phyloP scores from a whole-genome alignment of 2,329 filamentous ascomycete species.

The Hypoxylon rubiginosum region DNA sequence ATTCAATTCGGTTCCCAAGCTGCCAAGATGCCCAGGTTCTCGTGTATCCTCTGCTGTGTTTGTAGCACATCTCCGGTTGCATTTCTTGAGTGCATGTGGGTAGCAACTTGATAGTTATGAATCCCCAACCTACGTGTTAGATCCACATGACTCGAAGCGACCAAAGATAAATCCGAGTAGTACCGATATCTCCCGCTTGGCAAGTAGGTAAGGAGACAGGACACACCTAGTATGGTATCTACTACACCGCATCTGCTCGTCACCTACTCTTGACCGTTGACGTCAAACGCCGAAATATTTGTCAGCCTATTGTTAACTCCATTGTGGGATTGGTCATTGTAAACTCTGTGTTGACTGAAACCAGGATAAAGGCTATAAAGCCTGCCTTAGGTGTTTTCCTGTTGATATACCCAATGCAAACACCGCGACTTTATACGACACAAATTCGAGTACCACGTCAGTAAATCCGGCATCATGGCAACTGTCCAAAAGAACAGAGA shows the following conservation, averaged over 20 bases:
- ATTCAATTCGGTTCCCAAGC: background rate
- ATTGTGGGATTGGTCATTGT: background rate
- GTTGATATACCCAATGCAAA: background rate
- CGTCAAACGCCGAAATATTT: background rate
- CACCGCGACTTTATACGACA: background rate
- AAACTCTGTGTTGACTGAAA: no score
- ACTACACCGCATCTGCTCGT: background rate
- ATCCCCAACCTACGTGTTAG: background rate
- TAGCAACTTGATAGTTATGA: background rate
- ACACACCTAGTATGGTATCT: background rate
- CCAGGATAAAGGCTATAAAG: conserved; percentile 14
- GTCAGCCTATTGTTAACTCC: background rate
- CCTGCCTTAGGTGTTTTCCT: background rate
- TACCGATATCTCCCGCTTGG: conserved; percentile 23
- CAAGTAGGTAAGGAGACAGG: background rate
- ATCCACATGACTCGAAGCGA: background rate
- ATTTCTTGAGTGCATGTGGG: background rate
- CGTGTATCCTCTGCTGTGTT: background rate
- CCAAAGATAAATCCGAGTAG: conserved; percentile 14
- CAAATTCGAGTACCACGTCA: background rate
- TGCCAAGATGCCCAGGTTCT: background rate
- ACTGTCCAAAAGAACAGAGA: conserved; percentile 19
- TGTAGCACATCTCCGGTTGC: background rate
- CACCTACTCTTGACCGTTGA: background rate
- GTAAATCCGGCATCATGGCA: conserved; percentile 21